A percentile compares a stretch with the other conserved stretches of the same genome.
phyloP scores from a whole-genome alignment of 2,329 filamentous ascomycete species.

The Trichoderma koningii region DNA sequence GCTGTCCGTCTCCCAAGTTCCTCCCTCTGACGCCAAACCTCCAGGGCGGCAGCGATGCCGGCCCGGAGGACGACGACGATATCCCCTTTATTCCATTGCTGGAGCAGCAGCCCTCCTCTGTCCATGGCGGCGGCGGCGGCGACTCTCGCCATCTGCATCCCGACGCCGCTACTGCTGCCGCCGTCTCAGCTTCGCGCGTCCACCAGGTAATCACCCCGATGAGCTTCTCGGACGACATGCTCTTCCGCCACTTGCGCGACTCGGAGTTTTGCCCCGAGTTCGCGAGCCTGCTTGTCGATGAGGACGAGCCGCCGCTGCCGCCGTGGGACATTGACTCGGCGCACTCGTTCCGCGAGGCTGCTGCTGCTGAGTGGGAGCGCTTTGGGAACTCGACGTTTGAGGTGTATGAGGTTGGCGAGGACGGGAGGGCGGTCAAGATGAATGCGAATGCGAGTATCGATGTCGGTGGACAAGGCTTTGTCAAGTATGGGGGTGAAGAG shows the following conservation, averaged over 20 bases:
- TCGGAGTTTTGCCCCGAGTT: slow-evolving; percentile 47
- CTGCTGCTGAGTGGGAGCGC: slow-evolving; percentile 42
- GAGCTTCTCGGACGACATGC: slow-evolving; percentile 45
- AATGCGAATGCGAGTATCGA: slow-evolving; percentile 38
- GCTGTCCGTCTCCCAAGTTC: slow-evolving; percentile 33
- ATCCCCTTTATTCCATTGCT: slow-evolving; percentile 40
- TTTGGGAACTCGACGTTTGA: slow-evolving; percentile 57
- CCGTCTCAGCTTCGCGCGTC: slow-evolving; percentile 20
- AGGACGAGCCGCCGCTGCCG: slow-evolving; percentile 41
- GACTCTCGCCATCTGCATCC: slow-evolving; percentile 19
- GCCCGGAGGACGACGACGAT: slow-evolving; percentile 36
- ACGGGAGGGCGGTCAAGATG: slow-evolving; percentile 44
- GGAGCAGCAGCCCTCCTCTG: slow-evolving; percentile 26
- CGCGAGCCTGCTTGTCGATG: slow-evolving; percentile 41
- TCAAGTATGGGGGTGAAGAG: slow-evolving; percentile 34
- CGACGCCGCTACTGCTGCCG: slow-evolving; percentile 22
- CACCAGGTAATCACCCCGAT: slow-evolving; percentile 31
- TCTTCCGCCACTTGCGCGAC: slow-evolving; percentile 46
- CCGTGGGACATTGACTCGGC: slow-evolving; percentile 40
- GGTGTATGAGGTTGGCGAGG: slow-evolving; percentile 56
- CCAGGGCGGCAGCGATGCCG: slow-evolving; percentile 28
- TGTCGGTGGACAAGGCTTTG: slow-evolving; percentile 33
- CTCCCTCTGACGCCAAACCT: slow-evolving; percentile 33
- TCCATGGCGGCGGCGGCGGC: background rate
- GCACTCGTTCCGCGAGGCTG: slow-evolving; percentile 40